phyloP scores from a whole-genome alignment of 495 filamentous ascomycete species.

The Podospora pseudocomata region DNA sequence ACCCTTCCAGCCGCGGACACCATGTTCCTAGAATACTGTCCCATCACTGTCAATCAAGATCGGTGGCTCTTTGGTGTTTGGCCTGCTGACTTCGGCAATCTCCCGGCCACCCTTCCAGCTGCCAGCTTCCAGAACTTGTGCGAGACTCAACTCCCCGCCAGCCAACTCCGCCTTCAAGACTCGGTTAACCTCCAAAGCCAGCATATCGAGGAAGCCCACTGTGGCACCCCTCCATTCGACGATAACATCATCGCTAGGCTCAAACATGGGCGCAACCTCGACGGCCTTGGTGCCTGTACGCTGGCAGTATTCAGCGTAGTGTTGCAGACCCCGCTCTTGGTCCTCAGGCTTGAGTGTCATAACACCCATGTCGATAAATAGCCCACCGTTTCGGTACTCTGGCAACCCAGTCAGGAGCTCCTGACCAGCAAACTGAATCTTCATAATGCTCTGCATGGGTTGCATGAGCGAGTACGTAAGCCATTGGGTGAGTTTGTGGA shows the following conservation, averaged over 20 bases:
- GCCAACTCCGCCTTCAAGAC: slow-evolving; percentile 46
- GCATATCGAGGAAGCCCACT: slow-evolving; percentile 75
- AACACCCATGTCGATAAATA: slow-evolving; percentile 79
- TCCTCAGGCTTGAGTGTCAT: slow-evolving; percentile 68
- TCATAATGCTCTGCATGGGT: slow-evolving; percentile 74
- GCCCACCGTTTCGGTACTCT: slow-evolving; percentile 83
- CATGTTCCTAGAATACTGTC: slow-evolving; percentile 69
- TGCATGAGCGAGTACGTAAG: slow-evolving; percentile 83
- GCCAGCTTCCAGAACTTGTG: slow-evolving; percentile 84
- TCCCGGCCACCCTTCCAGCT: slow-evolving; percentile 98
- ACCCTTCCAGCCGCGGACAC: neutral
- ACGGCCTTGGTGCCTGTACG: slow-evolving; percentile 68
- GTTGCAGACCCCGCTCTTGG: slow-evolving; percentile 59
- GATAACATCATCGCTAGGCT: slow-evolving; percentile 75
- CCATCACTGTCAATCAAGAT: slow-evolving; percentile 96
- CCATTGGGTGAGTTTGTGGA: slow-evolving; percentile 79
- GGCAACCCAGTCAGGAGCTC: slow-evolving; percentile 79
- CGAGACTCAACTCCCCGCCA: slow-evolving; percentile 60
- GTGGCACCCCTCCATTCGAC: slow-evolving; percentile 85
- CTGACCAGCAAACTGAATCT: slow-evolving; percentile 71
- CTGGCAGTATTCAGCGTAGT: slow-evolving; percentile 69
- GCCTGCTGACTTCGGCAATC: slow-evolving; percentile 89
- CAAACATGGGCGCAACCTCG: slow-evolving; percentile 73
- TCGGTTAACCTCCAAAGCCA: slow-evolving; percentile 69
- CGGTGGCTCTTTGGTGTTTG: slow-evolving; percentile 94